phyloP scores from a whole-genome alignment of 441 rosid genomes.

The Corymbia calophylla region DNA sequence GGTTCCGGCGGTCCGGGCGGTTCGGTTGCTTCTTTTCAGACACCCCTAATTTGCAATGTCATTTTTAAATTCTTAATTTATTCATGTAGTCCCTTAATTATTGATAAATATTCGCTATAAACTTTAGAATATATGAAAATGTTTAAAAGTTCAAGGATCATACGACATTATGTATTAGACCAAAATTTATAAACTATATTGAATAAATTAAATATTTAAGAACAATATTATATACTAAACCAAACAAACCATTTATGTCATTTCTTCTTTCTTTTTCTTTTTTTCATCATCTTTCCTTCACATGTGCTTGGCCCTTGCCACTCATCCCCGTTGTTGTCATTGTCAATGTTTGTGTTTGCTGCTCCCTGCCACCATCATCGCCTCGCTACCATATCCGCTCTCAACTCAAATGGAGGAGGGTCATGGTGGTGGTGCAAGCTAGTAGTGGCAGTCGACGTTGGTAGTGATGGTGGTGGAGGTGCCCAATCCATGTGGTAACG shows the following conservation, averaged over 20 bases:
- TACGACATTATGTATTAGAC: accelerated
- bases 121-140: not conserved
- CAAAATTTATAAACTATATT: no score
- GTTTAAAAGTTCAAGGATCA: not conserved
- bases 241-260: not conserved
- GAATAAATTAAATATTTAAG: no score
- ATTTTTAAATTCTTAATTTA: not conserved
- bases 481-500: not conserved
- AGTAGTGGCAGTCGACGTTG: no score
- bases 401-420: no score
- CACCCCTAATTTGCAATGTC: not conserved
- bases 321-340: not conserved
- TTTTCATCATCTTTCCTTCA: not conserved
- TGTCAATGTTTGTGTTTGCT: not conserved
- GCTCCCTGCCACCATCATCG: not conserved
- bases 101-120: no score
- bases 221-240: no score
- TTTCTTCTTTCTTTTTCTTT: no score
- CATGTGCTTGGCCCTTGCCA: not conserved
- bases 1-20: no score
- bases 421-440: no score
- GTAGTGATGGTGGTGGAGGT: not conserved
- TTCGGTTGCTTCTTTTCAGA: no score
- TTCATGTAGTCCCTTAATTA: not conserved
- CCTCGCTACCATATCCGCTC: not conserved